Percentiles rank a stretch among this genome's conserved stretches.
phyloP scores from a whole-genome alignment of 164 flowering plant species.

The Cinnamomum micranthum region DNA sequence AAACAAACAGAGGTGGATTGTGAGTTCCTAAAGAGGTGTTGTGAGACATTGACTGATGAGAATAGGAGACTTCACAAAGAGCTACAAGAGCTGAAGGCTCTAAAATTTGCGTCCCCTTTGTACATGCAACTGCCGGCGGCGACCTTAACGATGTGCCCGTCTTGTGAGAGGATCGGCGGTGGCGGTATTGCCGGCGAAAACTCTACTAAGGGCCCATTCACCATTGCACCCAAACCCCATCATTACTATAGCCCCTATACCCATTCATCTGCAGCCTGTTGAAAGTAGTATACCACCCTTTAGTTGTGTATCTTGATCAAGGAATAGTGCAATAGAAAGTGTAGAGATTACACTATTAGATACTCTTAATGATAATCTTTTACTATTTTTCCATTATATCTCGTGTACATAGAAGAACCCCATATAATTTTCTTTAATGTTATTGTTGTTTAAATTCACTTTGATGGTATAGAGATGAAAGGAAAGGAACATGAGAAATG shows the following conservation, averaged over 20 bases:
- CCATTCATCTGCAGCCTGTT: constrained; percentile 67
- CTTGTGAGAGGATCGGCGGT: constrained; percentile 41
- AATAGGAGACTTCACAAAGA: constrained; percentile 75
- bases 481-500: not conserved
- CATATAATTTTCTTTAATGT: too few species aligned
- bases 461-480: not conserved
- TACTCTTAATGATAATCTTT: not conserved
- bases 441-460: not conserved
- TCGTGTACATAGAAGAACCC: not conserved
- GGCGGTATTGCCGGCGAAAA: not conserved
- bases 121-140: constrained; percentile 53
- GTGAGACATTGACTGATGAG: constrained; percentile 72
- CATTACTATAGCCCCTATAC: constrained; percentile 60
- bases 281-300: not conserved
- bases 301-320: constrained; percentile 1
- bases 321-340: constrained; percentile 1
- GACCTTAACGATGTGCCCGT: constrained; percentile 57
- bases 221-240: constrained; percentile 38
- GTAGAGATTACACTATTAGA: not conserved
- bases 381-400: not conserved
- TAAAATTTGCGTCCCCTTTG: constrained; percentile 59
- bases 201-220: constrained; percentile 31
- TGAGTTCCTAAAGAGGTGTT: constrained; percentile 78
- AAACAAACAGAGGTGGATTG: constrained; percentile 94
- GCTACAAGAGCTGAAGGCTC: constrained; percentile 71